phyloP scores from a whole-genome alignment of 2,329 filamentous ascomycete species.

The Beauveria sp. region DNA sequence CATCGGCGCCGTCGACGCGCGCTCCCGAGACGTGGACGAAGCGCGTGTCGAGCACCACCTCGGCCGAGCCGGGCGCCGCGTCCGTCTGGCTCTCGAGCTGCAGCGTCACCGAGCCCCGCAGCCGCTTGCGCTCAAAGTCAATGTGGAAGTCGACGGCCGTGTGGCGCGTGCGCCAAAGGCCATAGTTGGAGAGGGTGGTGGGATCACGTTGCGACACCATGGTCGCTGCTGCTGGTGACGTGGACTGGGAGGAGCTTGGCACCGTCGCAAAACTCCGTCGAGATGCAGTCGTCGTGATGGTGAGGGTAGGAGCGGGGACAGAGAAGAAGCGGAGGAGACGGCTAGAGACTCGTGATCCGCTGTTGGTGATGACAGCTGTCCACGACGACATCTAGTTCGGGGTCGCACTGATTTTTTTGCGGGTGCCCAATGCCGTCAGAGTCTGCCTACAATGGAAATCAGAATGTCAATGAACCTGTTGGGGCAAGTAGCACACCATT shows the following conservation, averaged over 20 bases:
- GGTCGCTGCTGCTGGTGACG: background rate
- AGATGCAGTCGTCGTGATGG: background rate
- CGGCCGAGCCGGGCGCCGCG: constrained; percentile 53
- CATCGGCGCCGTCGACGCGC: constrained; percentile 56
- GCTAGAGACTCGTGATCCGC: constrained; percentile 2
- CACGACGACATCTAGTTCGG: background rate
- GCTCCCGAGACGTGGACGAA: constrained; percentile 67
- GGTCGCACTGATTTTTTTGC: background rate
- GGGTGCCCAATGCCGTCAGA: background rate
- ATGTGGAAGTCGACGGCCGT: constrained; percentile 75
- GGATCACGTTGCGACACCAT: constrained; percentile 56
- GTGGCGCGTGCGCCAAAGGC: constrained; percentile 77
- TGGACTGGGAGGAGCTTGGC: no score
- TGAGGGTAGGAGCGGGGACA: background rate
- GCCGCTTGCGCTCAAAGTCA: constrained; percentile 70
- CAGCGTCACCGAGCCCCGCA: constrained; percentile 70
- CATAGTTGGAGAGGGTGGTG: constrained; percentile 87
- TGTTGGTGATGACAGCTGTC: background rate
- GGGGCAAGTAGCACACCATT: no score
- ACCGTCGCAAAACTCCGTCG: background rate
- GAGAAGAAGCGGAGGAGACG: background rate
- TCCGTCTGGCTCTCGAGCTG: constrained; percentile 71
- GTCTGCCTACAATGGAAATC: background rate
- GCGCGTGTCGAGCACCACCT: constrained; percentile 85
- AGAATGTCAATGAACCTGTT: background rate